Conservation (phyloP, 257 asterid species). For the Gentiana macrophylla region DNA sequence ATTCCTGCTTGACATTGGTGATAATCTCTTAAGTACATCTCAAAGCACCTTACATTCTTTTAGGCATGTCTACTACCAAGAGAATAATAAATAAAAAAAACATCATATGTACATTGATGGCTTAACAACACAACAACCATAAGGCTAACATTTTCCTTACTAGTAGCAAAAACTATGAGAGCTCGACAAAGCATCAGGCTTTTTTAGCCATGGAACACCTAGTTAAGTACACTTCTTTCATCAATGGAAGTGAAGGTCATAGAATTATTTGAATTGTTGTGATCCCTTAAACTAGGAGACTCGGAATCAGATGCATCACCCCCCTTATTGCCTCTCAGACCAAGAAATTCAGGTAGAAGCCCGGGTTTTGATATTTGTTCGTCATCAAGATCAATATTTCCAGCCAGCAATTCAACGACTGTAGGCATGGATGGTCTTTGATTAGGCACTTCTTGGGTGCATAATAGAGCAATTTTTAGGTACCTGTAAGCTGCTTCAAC, state of each 20-base stretch:
- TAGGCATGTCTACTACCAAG: too few species aligned
- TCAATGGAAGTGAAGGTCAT: conserved; percentile 51
- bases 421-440: conserved; percentile 61
- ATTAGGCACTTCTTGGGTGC: conserved; percentile 61
- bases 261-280: conserved; percentile 26
- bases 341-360: conserved; percentile 27
- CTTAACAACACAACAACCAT: too few species aligned
- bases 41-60: too few species aligned
- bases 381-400: conserved; percentile 35
- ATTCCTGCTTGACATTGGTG: too few species aligned
- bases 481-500: conserved; percentile 45
- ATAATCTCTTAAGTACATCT: too few species aligned
- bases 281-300: conserved; percentile 21
- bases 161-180: neutral
- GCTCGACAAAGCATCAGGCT: too few species aligned
- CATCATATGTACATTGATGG: too few species aligned
- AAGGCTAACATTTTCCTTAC: neutral
- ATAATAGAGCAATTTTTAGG: conserved; percentile 47
- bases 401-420: conserved; percentile 47
- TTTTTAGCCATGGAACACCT: conserved; percentile 1
- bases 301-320: conserved; percentile 5
- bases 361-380: conserved; percentile 42
- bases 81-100: too few species aligned
- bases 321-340: conserved; percentile 17
- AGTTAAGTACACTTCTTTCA: conserved; percentile 36